Conservation (phyloP, 2,329 filamentous ascomycete genomes). For the Cladosporium colombiae region DNA sequence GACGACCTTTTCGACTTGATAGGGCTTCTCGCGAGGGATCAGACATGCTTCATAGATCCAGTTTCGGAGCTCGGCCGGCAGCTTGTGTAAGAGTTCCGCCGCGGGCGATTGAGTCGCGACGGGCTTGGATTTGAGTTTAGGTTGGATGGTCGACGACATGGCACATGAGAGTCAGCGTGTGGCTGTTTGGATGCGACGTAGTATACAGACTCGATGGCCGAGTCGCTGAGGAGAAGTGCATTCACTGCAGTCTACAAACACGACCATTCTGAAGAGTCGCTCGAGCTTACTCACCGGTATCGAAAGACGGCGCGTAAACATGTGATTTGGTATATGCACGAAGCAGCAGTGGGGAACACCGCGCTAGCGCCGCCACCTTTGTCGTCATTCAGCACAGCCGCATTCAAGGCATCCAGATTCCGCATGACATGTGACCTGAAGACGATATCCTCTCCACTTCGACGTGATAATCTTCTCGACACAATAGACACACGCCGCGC, state of each 20-base stretch:
- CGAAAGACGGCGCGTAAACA: not conserved
- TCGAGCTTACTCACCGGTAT: not conserved
- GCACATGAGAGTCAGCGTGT: not conserved
- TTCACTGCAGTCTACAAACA: not conserved
- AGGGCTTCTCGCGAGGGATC: not conserved
- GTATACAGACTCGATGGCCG: accelerated
- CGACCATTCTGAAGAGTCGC: not conserved
- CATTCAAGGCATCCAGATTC: conserved; percentile 5
- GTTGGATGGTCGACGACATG: not conserved
- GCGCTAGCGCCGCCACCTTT: not conserved
- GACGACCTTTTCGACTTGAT: not conserved
- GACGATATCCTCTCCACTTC: not conserved
- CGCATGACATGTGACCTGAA: conserved; percentile 2
- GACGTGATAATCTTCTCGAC: not conserved
- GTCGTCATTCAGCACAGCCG: conserved; percentile 3
- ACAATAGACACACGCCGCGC: not conserved
- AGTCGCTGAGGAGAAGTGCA: no score
- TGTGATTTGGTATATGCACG: not conserved
- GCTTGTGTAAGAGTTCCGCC: not conserved
- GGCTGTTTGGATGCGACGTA: not conserved
- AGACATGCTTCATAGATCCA: not conserved
- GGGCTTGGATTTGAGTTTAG: not conserved
- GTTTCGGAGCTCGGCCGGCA: not conserved
- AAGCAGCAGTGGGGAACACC: not conserved
- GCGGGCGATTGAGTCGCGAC: not conserved